These are phyloP conservation scores for Colletotrichum truncatum DNA, from an alignment of 2,329 filamentous ascomycete genomes.

Conservation along the genomic window DNA sequence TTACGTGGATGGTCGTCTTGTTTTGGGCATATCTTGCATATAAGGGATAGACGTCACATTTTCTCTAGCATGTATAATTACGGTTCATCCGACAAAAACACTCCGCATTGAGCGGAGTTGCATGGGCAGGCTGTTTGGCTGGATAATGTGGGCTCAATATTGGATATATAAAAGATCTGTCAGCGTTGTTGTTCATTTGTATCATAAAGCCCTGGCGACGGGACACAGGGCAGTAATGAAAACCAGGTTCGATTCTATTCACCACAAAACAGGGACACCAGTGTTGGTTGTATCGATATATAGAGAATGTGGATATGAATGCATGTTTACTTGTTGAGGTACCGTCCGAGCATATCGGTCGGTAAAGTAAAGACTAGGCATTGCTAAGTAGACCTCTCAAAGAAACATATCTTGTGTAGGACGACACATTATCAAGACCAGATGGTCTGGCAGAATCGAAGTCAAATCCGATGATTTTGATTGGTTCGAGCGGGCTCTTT, in stretches of 20 bases:
- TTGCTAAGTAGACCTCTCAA: no score
- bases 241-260: not conserved
- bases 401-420: no score
- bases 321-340: no score
- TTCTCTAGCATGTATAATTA: slow-evolving; percentile 14
- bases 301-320: no score
- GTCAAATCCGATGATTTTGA: no score
- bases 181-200: not conserved
- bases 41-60: slow-evolving; percentile 57
- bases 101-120: slow-evolving; percentile 19
- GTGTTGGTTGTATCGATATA: no score
- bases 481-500: no score
- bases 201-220: not conserved
- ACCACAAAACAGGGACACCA: not conserved
- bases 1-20: slow-evolving; percentile 68
- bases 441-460: no score
- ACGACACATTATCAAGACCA: no score
- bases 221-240: not conserved
- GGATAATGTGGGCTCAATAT: not conserved
- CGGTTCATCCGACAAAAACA: not conserved
- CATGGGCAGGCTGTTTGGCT: slow-evolving; percentile 16
- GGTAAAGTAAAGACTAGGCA: no score
- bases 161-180: slow-evolving; percentile 11
- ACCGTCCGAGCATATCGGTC: no score
- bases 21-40: slow-evolving; percentile 76